A percentile compares a stretch with the other conserved stretches of the same genome.
Conservation (phyloP, 2,329 filamentous ascomycete genomes). For the Ascochyta clinopodiicola region DNA sequence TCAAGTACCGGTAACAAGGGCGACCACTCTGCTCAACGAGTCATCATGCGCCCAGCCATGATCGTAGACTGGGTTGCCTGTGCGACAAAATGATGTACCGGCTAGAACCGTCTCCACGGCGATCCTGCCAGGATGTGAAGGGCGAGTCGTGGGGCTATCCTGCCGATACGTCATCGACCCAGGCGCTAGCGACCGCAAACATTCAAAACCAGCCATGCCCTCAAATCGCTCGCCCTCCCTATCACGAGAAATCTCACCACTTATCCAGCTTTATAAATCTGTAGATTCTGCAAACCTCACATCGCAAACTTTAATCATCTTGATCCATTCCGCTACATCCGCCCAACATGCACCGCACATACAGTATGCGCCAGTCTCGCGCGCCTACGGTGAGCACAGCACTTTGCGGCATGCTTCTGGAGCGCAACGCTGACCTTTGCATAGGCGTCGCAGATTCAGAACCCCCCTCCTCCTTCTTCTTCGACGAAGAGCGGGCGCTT, state of each 20-base stretch:
- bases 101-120: constrained; percentile 18
- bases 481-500: constrained; percentile 89
- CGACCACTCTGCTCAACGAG: background rate
- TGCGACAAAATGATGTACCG: constrained; percentile 18
- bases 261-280: background rate
- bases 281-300: background rate
- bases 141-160: constrained; percentile 6
- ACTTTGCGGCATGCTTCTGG: background rate
- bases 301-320: background rate
- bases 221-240: constrained; percentile 11
- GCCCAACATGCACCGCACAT: constrained; percentile 88
- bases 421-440: background rate
- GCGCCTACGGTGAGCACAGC: constrained; percentile 70
- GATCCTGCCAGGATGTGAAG: constrained; percentile 17
- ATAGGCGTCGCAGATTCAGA: constrained; percentile 81
- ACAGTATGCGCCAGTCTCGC: constrained; percentile 84
- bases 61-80: constrained; percentile 18
- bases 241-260: constrained; percentile 4
- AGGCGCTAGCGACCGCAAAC: constrained; percentile 17
- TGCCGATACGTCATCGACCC: constrained; percentile 14
- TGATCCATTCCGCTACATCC: constrained; percentile 3
- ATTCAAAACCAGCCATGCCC: constrained; percentile 19
- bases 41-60: constrained; percentile 7
- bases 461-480: constrained; percentile 88
- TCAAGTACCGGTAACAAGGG: constrained; percentile 8